Evolutionary conservation across 257 asterid species (phyloP), one percentile per base, ranked within the genome.

Genomic region (Thymus quinquecostatus): DNA sequence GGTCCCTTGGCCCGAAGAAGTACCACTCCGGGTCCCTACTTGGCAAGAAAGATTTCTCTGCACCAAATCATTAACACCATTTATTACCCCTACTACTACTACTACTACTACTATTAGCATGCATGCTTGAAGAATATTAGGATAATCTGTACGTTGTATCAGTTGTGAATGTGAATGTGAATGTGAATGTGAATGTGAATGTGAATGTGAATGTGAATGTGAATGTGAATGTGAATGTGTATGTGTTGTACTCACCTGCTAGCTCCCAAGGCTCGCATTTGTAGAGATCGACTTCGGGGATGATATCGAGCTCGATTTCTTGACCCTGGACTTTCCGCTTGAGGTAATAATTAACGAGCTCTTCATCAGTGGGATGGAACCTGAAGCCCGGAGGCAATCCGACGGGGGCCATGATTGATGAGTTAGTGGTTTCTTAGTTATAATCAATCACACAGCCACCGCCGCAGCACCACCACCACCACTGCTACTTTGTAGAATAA

Each of bases 1-100:
- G 78, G 85, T 93, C 98, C 84, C 98, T 81, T 1, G 98, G 98
- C 13, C 98, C 97, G 66, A 93, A 93, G 47, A 93, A 93, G 79
- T 93, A 93, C 98, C 98, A 93, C 72, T 90, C 98, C 1, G 98
- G 98, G 77, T 93, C 98, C 83, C 96, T 85, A 71, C 98, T 90
- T 0, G 97, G 98, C 78, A 93, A 77, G 81, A 93, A 87, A 1
- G 98, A 93, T 78, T 91, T 93, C 82, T 90, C 98, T 93, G 81
- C 86, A 32, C 57, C 5, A 5, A 2, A 3, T 58, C 3, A 4
- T 8, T 10, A 2, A 1, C 5, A 12, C 7, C 54, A 49, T 49
- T 48, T 47, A 47, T 47, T 47, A 45, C 10, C 21, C 21, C 0
- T 38, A 4, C 1, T 38, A 1, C 6, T 38, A 38, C 41, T 4